Conservation (phyloP, 306 rosid species). For the Lupinus albus region DNA sequence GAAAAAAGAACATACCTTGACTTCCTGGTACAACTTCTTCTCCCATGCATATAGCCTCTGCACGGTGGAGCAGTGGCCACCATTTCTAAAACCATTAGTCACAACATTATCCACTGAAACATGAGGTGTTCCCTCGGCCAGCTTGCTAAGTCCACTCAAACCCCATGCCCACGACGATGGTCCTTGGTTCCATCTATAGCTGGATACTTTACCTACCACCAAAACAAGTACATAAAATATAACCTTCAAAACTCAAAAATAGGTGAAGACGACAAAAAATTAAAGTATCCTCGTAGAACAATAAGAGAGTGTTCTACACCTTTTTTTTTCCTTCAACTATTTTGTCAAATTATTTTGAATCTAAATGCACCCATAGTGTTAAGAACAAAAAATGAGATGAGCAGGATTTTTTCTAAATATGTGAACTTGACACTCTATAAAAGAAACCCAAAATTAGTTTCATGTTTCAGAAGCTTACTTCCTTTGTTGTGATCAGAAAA, state of each 20-base stretch:
- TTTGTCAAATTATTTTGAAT: no score
- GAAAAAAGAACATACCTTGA: constrained; percentile 59
- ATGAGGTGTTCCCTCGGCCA: constrained; percentile 48
- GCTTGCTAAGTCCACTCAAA: constrained; percentile 63
- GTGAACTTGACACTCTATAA: not conserved
- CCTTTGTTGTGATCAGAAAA: constrained; percentile 63
- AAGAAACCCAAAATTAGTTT: constrained; percentile 1
- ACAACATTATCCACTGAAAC: constrained; percentile 43
- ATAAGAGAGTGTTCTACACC: not conserved
- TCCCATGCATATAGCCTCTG: constrained; percentile 96
- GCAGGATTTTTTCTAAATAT: not conserved
- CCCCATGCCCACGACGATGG: constrained; percentile 75
- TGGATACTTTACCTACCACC: constrained; percentile 69
- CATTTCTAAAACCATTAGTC: constrained; percentile 44
- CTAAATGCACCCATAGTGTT: no score
- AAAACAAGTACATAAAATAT: constrained; percentile 16
- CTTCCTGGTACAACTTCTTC: constrained; percentile 83
- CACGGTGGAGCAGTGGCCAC: constrained; percentile 79
- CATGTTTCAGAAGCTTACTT: constrained; percentile 51
- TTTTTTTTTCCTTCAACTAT: no score
- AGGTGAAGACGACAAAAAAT: not conserved
- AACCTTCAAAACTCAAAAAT: constrained; percentile 28
- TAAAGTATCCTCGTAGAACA: not conserved
- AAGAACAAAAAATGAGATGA: no score
- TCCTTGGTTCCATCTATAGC: constrained; percentile 69